Base-by-base conservation (phyloP, 2,329 filamentous ascomycete species). In the Scedosporium apiospermum region DNA sequence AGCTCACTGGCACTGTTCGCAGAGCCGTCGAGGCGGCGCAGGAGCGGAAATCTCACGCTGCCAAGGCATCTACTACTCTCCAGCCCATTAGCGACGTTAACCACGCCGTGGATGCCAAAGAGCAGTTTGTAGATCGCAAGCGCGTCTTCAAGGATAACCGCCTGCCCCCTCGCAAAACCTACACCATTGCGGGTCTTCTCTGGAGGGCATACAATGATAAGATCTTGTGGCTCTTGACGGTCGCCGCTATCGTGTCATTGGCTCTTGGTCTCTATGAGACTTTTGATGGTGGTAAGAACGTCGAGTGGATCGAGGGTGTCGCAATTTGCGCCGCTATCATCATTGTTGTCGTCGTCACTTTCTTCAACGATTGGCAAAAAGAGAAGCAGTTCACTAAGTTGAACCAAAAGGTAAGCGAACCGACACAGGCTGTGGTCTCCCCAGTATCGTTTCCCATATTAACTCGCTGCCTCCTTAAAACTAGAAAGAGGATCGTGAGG, bases 131-230 rank as follows among this genome's bases (percentile, higher is more conserved):
- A 4, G 86, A 88, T 68, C 79, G 86, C 16, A 78, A 80, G 62
- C 77, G 84, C 42, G 75, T 88, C 4, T 88, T 81, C 69, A 79
- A 80, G 57, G 80, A 81, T 66, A 89, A 88, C 66, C 71, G 77
- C 4, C 71, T 89, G 5, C 86, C 86, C 0, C 77, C 81, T 42
- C 83, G 86, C 66, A 84, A 86, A 66, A 76, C 82, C 0, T 84
- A 82, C 9, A 79, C 82, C 1, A 78, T 89, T 49, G 78, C 82
- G 70, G 76, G 75, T 63, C 70, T 89, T 9, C 78, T 86, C 63
- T 90, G 87, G 87, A 82, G 82, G 64, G 86, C 88, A 2, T 89
- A 88, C 71, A 88, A 90, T 66, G 88, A 91, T 73, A 88, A 88
- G 66, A 85, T 91, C 44, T 81, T 91, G 51, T 87, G 90, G 49